These are phyloP conservation scores for Blastobotrys ciferrii DNA, from an alignment of 1,139 yeast genomes.

Conservation along the genomic window DNA sequence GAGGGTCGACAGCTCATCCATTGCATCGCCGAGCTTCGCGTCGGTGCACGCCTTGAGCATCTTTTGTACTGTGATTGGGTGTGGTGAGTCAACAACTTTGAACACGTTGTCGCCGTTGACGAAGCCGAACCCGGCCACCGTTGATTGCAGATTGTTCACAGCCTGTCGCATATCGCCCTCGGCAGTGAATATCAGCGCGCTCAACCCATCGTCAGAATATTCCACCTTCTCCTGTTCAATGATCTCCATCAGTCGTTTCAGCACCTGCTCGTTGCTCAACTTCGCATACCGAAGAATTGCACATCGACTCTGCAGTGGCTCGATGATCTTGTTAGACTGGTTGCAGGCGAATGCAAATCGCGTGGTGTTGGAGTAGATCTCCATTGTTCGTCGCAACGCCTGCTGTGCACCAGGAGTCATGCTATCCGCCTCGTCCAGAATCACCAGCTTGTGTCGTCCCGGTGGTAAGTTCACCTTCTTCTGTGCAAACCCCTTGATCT, in stretches of 20 bases:
- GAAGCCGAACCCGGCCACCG: slow-evolving; percentile 89
- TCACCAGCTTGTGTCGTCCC: slow-evolving; percentile 83
- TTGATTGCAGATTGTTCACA: slow-evolving; percentile 86
- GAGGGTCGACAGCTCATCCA: slow-evolving; percentile 62
- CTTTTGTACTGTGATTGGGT: slow-evolving; percentile 78
- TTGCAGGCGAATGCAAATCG: slow-evolving; percentile 98
- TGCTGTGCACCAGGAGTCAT: slow-evolving; percentile 99
- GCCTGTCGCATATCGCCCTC: slow-evolving; percentile 99
- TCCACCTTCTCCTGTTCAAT: slow-evolving; percentile 68
- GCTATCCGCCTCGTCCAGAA: slow-evolving; percentile 95
- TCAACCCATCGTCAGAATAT: slow-evolving; percentile 85
- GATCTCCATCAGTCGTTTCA: slow-evolving; percentile 71
- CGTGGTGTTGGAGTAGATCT: slow-evolving; percentile 87
- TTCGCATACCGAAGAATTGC: slow-evolving; percentile 86
- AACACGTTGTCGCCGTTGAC: slow-evolving; percentile 91
- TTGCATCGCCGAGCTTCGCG: slow-evolving; percentile 61
- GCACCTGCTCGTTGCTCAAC: slow-evolving; percentile 79
- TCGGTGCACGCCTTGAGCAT: slow-evolving; percentile 59
- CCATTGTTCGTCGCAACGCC: slow-evolving; percentile 97
- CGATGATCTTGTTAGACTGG: slow-evolving; percentile 89
- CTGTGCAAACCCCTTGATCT: slow-evolving; percentile 93
- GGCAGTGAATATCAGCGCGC: slow-evolving; percentile 92
- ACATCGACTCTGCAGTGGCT: slow-evolving; percentile 95
- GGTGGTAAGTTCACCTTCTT: slow-evolving; percentile 73
- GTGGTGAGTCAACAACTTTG: slow-evolving; percentile 95